Evolutionary conservation across 495 filamentous ascomycete genomes (phyloP).

Genomic region (Friedmanniomyces simplex): DNA sequence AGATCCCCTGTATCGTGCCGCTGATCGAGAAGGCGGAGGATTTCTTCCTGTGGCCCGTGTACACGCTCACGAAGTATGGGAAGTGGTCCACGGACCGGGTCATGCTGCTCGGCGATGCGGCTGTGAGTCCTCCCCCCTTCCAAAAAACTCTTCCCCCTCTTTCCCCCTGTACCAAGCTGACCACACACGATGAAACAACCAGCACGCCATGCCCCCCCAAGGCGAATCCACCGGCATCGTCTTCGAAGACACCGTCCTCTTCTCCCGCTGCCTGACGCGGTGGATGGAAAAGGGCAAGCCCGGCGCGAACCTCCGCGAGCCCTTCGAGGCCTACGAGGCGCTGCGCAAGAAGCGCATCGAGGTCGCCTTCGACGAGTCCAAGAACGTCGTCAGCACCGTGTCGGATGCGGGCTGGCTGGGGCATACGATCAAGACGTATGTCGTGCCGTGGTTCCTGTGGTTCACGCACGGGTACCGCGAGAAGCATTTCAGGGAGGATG

Average conservation of each 20-base stretch:
- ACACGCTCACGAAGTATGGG: conserved; percentile 41
- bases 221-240: conserved; percentile 53
- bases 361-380: conserved; percentile 42
- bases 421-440: conserved; percentile 32
- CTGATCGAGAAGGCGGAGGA: conserved; percentile 40
- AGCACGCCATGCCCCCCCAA: conserved; percentile 55
- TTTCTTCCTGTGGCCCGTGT: conserved; percentile 52
- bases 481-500: conserved; percentile 29
- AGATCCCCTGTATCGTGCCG: conserved; percentile 40
- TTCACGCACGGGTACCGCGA: conserved; percentile 23
- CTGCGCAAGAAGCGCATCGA: conserved; percentile 42
- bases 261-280: conserved; percentile 34
- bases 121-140: conserved; percentile 19
- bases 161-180: not conserved
- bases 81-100: conserved; percentile 41
- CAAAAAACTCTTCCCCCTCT: not conserved
- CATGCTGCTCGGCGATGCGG: conserved; percentile 47
- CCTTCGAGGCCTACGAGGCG: conserved; percentile 44
- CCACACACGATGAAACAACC: not conserved
- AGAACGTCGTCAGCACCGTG: conserved; percentile 34
- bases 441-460: conserved; percentile 31
- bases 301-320: conserved; percentile 30
- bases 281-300: conserved; percentile 30
- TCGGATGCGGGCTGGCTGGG: conserved; percentile 35
- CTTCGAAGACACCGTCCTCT: conserved; percentile 50